Evolutionary conservation across 768 basidiomycete genomes (phyloP).

Genomic region (Phlebiopsis gigantea): DNA sequence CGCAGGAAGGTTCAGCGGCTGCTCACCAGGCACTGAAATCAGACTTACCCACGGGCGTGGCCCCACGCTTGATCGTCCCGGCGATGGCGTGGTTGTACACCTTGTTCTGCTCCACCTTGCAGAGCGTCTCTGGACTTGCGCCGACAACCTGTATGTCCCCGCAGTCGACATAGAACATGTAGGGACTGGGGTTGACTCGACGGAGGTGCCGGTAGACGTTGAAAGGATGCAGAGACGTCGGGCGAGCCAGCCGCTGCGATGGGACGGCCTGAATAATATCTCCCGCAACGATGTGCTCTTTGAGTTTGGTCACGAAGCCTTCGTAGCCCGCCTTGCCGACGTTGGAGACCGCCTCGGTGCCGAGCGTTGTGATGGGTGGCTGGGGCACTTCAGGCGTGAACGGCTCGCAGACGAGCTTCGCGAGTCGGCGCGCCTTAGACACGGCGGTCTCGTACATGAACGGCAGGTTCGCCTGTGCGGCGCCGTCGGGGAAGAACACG

Average conservation of each 20-base stretch:
- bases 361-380: constrained; percentile 54
- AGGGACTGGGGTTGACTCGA: constrained; percentile 94
- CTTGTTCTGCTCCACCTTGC: constrained; percentile 88
- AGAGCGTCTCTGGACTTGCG: constrained; percentile 95
- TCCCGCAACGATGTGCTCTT: constrained; percentile 91
- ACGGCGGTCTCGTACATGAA: constrained; percentile 89
- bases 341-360: constrained; percentile 72
- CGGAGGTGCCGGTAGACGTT: constrained; percentile 94
- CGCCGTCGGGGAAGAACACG: constrained; percentile 77
- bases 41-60: constrained; percentile 72
- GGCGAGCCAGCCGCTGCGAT: constrained; percentile 82
- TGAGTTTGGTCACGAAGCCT: constrained; percentile 82
- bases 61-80: constrained; percentile 86
- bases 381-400: constrained; percentile 63
- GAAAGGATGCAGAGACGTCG: constrained; percentile 90
- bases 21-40: background rate
- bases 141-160: constrained; percentile 94
- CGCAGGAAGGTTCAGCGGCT: constrained; percentile 3
- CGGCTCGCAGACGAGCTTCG: constrained; percentile 53
- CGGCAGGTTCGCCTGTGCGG: constrained; percentile 60
- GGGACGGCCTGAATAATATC: constrained; percentile 99
- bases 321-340: constrained; percentile 94
- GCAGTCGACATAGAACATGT: constrained; percentile 98
- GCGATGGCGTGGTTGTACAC: constrained; percentile 99
- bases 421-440: constrained; percentile 75